A percentile compares a stretch with the other conserved stretches of the same genome.
These are phyloP conservation scores for Coemansia sp. DNA, from an alignment of 192 early-diverging fungal species.

Conservation along the genomic window DNA sequence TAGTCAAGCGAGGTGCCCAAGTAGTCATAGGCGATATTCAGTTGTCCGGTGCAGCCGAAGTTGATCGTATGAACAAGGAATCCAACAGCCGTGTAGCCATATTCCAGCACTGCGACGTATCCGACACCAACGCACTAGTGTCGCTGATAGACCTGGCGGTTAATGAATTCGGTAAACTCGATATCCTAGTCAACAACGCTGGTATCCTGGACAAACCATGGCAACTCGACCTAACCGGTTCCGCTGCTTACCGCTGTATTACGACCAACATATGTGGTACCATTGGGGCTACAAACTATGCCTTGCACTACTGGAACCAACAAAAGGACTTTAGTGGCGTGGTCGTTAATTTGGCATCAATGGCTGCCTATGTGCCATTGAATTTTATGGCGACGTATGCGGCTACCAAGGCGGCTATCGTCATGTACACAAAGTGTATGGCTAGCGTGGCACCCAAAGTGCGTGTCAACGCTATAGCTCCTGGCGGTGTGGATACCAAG, in stretches of 20 bases:
- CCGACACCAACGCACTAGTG: conserved; percentile 24
- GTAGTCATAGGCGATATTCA: conserved; percentile 63
- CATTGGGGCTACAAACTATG: conserved; percentile 71
- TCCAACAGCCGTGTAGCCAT: conserved; percentile 28
- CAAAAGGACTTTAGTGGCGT: conserved; percentile 54
- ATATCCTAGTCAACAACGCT: conserved; percentile 65
- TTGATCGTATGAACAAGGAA: conserved; percentile 39
- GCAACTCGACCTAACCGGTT: conserved; percentile 41
- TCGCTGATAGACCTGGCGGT: conserved; percentile 52
- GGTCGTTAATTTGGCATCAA: conserved; percentile 70
- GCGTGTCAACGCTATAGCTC: conserved; percentile 65
- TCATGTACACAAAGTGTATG: conserved; percentile 57
- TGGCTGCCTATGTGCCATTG: conserved; percentile 61
- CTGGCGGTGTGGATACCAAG: conserved; percentile 57
- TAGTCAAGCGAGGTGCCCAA: conserved; percentile 60
- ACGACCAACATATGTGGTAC: conserved; percentile 70
- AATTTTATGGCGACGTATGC: conserved; percentile 65
- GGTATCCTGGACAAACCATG: conserved; percentile 52
- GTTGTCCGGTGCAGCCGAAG: conserved; percentile 13
- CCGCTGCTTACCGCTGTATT: conserved; percentile 63
- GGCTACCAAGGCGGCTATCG: conserved; percentile 74
- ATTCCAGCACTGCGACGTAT: conserved; percentile 60
- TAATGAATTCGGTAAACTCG: conserved; percentile 58
- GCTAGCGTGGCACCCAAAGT: conserved; percentile 55
- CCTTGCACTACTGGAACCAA: conserved; percentile 58